Evolutionary conservation across 2,329 filamentous ascomycete species (phyloP), one percentile per base, ranked within the genome.

Genomic region (Epichloe hybrida): DNA sequence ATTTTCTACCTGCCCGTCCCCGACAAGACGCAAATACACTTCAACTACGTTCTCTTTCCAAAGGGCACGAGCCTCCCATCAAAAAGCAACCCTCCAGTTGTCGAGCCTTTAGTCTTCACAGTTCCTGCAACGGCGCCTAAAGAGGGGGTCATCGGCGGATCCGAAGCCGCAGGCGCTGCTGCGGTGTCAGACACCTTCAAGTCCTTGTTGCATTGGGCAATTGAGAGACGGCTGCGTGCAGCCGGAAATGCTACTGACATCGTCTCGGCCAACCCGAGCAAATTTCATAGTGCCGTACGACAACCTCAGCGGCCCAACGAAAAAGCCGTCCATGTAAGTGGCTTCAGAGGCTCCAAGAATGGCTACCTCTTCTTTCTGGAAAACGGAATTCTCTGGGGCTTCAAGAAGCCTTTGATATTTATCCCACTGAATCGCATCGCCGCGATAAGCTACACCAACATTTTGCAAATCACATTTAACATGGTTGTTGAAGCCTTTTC

Each of bases 401-500:
- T 82, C 69, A 84, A 84, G 65, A 86, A 85, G 64, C 82, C 82
- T 0, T 62, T 85, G 2, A 66, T 83, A 21, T 84, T 84, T 57
- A 69, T 85, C 5, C 79, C 80, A 4, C 71, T 83, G 17, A 73
- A 77, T 49, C 71, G 75, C 12, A 79, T 85, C 48, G 70, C 71
- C 0, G 79, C 80, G 2, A 70, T 84, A n/a, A 83, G 79, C 58
- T 85, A 83, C 61, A 83, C 80, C 5, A 83, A 70, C 52, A 79
- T 86, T 27, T 67, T 85, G 44, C 81, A 84, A 59, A 73, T 81
- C 21, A 86, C 82, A 0, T 85, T 86, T 58, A 85, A 84, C 58
- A 73, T 86, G 43, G 77, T 76, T 1, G 72, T 84, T 1, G 81
- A 84, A 59, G 71, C 82, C 5, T 77, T 77, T 48, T 65, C 70